phyloP scores from a whole-genome alignment of 352 stramenopile genomes.

The Pythium pyrilobum region DNA sequence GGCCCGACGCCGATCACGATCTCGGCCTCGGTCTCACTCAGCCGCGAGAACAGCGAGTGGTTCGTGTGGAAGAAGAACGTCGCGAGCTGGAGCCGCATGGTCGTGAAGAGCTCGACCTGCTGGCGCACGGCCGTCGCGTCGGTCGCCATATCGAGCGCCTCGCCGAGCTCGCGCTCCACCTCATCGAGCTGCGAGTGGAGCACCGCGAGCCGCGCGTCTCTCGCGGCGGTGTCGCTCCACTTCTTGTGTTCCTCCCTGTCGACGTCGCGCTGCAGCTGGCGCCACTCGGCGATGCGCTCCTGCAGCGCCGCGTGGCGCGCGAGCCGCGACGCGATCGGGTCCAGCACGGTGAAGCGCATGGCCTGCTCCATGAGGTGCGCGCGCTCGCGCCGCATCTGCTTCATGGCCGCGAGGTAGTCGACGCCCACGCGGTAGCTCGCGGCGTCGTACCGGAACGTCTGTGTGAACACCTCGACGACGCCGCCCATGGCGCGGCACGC shows the following conservation, averaged over 20 bases:
- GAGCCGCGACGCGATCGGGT: slow-evolving; percentile 50
- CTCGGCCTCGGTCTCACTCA: slow-evolving; percentile 48
- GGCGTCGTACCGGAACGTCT: slow-evolving; percentile 39
- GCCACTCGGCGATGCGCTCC: slow-evolving; percentile 28
- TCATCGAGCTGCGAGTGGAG: slow-evolving; percentile 36
- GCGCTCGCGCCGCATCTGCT: slow-evolving; percentile 45
- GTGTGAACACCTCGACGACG: slow-evolving; percentile 49
- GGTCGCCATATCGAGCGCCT: slow-evolving; percentile 36
- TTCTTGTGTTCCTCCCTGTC: slow-evolving; percentile 37
- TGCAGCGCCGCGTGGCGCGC: slow-evolving; percentile 45
- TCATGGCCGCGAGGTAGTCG: slow-evolving; percentile 46
- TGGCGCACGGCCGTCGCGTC: slow-evolving; percentile 26
- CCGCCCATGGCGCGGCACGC: slow-evolving; percentile 40
- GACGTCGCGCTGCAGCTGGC: slow-evolving; percentile 23
- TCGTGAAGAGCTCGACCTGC: slow-evolving; percentile 49
- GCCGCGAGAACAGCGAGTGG: slow-evolving; percentile 38
- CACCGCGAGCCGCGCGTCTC: slow-evolving; percentile 30
- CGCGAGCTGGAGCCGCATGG: slow-evolving; percentile 63
- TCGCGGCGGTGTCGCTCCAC: slow-evolving; percentile 5
- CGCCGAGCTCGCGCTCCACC: slow-evolving; percentile 33
- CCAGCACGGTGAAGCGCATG: slow-evolving; percentile 69
- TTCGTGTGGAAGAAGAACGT: slow-evolving; percentile 74
- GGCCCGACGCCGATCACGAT: slow-evolving; percentile 33
- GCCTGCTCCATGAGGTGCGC: slow-evolving; percentile 71
- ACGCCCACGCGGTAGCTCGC: slow-evolving; percentile 27